Evolutionary conservation across 2,329 filamentous ascomycete species (phyloP).

Genomic region (Akanthomyces uredinophilus): DNA sequence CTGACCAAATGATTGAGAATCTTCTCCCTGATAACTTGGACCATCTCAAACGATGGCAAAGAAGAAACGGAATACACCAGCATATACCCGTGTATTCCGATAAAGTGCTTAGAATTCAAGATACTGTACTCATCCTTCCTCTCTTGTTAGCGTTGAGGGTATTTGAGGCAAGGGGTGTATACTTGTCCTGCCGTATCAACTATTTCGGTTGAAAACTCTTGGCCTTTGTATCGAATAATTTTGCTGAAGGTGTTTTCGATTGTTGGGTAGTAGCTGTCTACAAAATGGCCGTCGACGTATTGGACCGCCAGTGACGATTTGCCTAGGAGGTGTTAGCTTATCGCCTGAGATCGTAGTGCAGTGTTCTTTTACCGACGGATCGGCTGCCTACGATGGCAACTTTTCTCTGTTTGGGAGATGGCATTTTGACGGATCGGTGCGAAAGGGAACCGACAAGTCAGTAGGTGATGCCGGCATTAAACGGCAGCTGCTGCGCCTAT

Average conservation of each 20-base stretch:
- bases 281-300: constrained; percentile 96
- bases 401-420: constrained; percentile 81
- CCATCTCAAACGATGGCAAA: constrained; percentile 94
- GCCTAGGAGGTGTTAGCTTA: constrained; percentile 47
- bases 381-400: constrained; percentile 93
- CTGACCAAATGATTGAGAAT: constrained; percentile 90
- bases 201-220: constrained; percentile 94
- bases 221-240: constrained; percentile 84
- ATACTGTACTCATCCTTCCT: constrained; percentile 93
- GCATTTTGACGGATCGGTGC: constrained; percentile 42
- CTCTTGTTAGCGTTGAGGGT: constrained; percentile 10
- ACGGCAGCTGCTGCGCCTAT: neutral
- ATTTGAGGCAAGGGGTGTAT: constrained; percentile 25
- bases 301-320: constrained; percentile 97
- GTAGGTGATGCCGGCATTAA: neutral
- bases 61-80: constrained; percentile 97
- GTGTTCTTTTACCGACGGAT: constrained; percentile 58
- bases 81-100: constrained; percentile 98
- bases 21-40: constrained; percentile 91
- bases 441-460: neutral
- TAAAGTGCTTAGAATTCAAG: constrained; percentile 96
- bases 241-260: constrained; percentile 99
- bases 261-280: constrained; percentile 98
- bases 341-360: neutral
- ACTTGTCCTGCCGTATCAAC: constrained; percentile 96